Evolutionary conservation across 2,329 filamentous ascomycete species (phyloP).

Genomic region (Colletotrichum tropicale): DNA sequence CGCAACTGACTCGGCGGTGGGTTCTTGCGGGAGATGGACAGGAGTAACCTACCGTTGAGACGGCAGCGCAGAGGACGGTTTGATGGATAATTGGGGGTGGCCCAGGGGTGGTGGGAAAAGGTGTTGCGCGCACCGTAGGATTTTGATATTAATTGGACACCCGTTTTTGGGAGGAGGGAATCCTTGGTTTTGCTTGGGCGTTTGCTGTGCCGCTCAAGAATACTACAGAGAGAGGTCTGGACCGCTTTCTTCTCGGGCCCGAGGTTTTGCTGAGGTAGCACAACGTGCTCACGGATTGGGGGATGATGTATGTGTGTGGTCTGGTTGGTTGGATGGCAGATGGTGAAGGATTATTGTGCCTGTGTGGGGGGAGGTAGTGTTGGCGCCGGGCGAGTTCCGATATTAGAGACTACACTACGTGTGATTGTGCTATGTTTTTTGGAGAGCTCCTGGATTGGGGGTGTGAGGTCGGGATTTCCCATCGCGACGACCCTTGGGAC

Average conservation of each 20-base stretch:
- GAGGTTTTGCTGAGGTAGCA: neutral
- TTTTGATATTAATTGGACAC: neutral
- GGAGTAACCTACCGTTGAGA: neutral
- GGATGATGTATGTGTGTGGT: neutral
- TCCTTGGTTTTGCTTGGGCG: neutral
- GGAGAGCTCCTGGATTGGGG: neutral
- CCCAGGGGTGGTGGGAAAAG: neutral
- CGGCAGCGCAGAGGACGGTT: neutral
- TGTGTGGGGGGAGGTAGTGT: neutral
- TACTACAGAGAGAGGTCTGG: neutral
- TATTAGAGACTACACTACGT: neutral
- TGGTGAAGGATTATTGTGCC: neutral
- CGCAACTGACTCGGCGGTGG: neutral
- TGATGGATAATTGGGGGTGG: neutral
- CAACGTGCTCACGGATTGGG: neutral
- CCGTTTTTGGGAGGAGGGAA: neutral
- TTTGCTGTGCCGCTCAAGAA: neutral
- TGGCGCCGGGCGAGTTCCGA: neutral
- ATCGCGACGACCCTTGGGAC: neutral
- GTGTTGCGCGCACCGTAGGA: neutral
- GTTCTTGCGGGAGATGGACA: slow-evolving; percentile 11
- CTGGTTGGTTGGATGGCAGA: neutral
- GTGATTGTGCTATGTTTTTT: neutral
- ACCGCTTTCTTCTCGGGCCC: neutral
- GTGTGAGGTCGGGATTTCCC: neutral